These are phyloP conservation scores for Oxytropis ochrocephala DNA, from an alignment of 306 rosid species.

Conservation along the genomic window DNA sequence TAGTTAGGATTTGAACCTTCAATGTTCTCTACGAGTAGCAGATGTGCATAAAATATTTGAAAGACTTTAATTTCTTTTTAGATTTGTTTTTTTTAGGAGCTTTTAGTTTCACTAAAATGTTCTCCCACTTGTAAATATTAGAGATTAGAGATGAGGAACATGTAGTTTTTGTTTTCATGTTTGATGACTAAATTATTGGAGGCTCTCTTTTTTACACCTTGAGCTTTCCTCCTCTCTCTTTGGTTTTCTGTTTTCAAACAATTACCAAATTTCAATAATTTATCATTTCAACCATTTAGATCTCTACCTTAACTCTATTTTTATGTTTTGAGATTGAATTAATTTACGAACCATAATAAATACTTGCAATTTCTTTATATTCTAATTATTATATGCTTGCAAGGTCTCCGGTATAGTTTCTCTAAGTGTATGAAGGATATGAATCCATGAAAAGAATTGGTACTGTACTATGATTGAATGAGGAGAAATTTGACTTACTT, in stretches of 20 bases:
- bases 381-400: neutral
- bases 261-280: too few species aligned
- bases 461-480: too few species aligned
- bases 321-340: neutral
- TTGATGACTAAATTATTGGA: neutral
- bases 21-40: neutral
- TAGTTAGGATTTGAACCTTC: neutral
- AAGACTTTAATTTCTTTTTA: neutral
- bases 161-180: neutral
- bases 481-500: too few species aligned
- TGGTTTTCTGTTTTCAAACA: too few species aligned
- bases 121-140: slow-evolving; percentile 6
- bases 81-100: neutral
- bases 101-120: neutral
- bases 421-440: too few species aligned
- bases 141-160: neutral
- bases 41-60: neutral
- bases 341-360: neutral
- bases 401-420: neutral
- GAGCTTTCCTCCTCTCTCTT: too few species aligned
- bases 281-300: too few species aligned
- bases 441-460: too few species aligned
- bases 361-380: too few species aligned
- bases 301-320: neutral
- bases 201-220: neutral